Evolutionary conservation across 1,139 yeast genomes (phyloP).

Genomic region (Candida sp.): DNA sequence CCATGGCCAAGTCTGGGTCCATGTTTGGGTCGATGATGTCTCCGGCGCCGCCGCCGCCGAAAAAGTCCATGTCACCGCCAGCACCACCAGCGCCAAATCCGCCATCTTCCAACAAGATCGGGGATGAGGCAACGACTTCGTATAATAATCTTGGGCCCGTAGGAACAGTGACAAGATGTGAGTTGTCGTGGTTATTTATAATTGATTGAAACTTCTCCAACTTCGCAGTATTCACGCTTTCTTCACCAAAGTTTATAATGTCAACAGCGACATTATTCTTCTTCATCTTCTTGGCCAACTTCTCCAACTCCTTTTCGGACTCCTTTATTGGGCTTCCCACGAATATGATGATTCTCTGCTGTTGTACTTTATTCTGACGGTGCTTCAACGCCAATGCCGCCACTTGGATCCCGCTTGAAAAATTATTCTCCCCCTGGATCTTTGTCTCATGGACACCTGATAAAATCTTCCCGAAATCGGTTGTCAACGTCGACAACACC

Average conservation of each 20-base stretch:
- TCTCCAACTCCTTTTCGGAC: slow-evolving; percentile 73
- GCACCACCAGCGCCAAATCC: slow-evolving; percentile 27
- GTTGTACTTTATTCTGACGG: slow-evolving; percentile 93
- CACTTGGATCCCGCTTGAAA: slow-evolving; percentile 89
- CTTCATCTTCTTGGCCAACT: slow-evolving; percentile 91
- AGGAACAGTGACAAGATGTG: slow-evolving; percentile 86
- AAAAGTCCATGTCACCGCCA: slow-evolving; percentile 33
- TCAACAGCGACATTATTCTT: slow-evolving; percentile 93
- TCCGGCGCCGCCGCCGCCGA: slow-evolving; percentile 49
- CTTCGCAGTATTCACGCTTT: slow-evolving; percentile 72
- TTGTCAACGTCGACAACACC: slow-evolving; percentile 86
- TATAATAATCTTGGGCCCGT: slow-evolving; percentile 86
- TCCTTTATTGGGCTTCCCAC: slow-evolving; percentile 88
- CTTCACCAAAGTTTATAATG: slow-evolving; percentile 92
- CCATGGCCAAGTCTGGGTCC: slow-evolving; percentile 98
- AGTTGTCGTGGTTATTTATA: slow-evolving; percentile 75
- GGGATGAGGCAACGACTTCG: slow-evolving; percentile 73
- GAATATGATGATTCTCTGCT: slow-evolving; percentile 88
- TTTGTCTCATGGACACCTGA: slow-evolving; percentile 88
- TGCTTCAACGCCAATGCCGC: slow-evolving; percentile 98
- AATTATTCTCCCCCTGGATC: slow-evolving; percentile 69
- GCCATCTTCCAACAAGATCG: slow-evolving; percentile 64
- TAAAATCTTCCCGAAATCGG: slow-evolving; percentile 85
- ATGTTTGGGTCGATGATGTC: slow-evolving; percentile 84
- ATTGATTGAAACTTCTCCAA: slow-evolving; percentile 82